Evolutionary conservation across 495 filamentous ascomycete genomes (phyloP), one percentile per base, ranked within the genome.

Genomic region (Aspergillus indologenus): DNA sequence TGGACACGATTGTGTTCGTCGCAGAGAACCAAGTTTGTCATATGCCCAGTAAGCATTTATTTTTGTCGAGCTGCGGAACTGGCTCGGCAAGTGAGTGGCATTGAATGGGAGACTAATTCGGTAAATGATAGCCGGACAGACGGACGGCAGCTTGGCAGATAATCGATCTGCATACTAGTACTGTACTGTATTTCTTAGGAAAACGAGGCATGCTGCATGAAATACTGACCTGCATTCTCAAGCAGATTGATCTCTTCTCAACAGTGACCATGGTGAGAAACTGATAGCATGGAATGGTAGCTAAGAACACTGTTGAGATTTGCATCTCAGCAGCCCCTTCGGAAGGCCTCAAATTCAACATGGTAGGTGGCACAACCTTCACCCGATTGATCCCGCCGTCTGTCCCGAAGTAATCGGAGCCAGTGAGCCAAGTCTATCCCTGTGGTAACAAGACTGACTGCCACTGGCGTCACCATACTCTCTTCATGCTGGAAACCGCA

Each of bases 91-190:
- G 3, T 29, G 43, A 3, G 45, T 46, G 45, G 21, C n/a, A 46
- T 46, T n/a, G 7, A 46, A 46, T 7, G 12, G 21, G 20, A 8
- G 20, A 48, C 45, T 22, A 48, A 48, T 48, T 19, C 19, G 18
- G 45, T 24, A 48, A 48, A 40, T 6, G 34, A 23, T 48, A 8
- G 23, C n/a, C 48, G 24, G 48, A n/a, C 48, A 18, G 23, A 18
- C 48, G 48, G 48, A 51, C 29, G 22, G 24, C 48, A 29, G 48
- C 24, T 51, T 24, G 48, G 48, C 48, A 9, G 23, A 51, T 1
- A 23, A 51, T 51, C 48, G 48, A 51, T 51, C 48, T 51, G 24
- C 48, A 31, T 8, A 51, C 17, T 15, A 46, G n/a, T 9, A 18
- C 4, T 15, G n/a, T n/a, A n/a, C n/a, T n/a, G n/a, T n/a, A n/a